Conservation (phyloP, 163 green algal species). For the Volvox carteri region DNA sequence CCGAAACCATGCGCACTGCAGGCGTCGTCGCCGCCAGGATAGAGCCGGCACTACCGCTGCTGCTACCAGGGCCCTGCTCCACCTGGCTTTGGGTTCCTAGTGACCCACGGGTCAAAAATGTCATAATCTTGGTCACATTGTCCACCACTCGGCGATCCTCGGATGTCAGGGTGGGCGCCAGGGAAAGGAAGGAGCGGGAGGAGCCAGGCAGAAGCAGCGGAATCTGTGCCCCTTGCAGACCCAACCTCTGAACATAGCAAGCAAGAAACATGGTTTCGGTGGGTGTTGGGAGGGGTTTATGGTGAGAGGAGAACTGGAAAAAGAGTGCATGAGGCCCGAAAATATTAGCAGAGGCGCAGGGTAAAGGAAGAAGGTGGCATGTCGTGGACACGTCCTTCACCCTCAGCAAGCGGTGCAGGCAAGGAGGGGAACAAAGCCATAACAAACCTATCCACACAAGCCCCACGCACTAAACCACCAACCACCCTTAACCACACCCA, state of each 20-base stretch:
- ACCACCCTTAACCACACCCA: not conserved
- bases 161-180: conserved; percentile 81
- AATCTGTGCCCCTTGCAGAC: conserved; percentile 67
- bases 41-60: not conserved
- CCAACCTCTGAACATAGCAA: conserved; percentile 62
- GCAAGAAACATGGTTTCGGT: too few species aligned
- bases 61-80: not conserved
- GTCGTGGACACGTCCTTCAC: too few species aligned
- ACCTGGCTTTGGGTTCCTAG: too few species aligned
- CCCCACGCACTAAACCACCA: not conserved
- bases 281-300: too few species aligned
- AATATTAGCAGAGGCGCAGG: not conserved
- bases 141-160: conserved; percentile 81
- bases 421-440: not conserved
- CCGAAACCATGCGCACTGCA: not conserved
- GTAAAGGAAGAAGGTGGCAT: not conserved
- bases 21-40: not conserved
- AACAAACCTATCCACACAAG: not conserved
- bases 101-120: conserved; percentile 80
- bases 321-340: not conserved
- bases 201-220: conserved; percentile 80
- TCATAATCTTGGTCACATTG: conserved; percentile 90
- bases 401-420: not conserved
- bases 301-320: not conserved
- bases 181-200: conserved; percentile 65